Evolutionary conservation across 2,329 filamentous ascomycete genomes (phyloP).

Genomic region (Cladosporium sp.): DNA sequence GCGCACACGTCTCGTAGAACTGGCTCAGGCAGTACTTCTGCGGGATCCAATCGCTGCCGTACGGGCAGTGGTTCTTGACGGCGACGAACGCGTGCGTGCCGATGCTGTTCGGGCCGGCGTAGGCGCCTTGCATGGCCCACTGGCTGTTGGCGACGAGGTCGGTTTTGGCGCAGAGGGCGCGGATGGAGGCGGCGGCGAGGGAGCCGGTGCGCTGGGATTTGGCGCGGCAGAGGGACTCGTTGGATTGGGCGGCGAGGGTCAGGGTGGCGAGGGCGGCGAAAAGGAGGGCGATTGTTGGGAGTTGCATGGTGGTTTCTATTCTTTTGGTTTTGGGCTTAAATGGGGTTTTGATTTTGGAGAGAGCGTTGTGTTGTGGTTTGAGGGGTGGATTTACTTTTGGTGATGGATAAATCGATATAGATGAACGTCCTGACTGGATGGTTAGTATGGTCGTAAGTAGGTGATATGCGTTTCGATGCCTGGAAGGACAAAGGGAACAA

Average conservation of each 20-base stretch:
- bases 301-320: conserved; percentile 1
- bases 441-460: not conserved
- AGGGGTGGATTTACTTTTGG: not conserved
- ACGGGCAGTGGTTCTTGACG: conserved; percentile 5
- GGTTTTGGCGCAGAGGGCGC: not conserved
- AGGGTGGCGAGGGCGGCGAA: not conserved
- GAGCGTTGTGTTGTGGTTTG: not conserved
- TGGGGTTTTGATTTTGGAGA: not conserved
- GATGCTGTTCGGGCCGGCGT: conserved; percentile 9
- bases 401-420: not conserved
- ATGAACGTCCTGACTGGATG: not conserved
- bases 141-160: conserved; percentile 1
- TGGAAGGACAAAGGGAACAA: not conserved
- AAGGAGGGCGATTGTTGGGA: conserved; percentile 8
- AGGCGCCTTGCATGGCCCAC: conserved; percentile 1
- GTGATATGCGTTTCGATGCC: not conserved
- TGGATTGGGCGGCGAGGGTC: conserved; percentile 14
- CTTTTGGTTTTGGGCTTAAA: not conserved
- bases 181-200: conserved; percentile 10
- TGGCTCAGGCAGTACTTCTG: conserved; percentile 11
- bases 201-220: conserved; percentile 18
- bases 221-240: conserved; percentile 10
- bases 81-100: conserved; percentile 18
- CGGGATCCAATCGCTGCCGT: conserved; percentile 6
- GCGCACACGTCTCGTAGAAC: conserved; percentile 9